Conservation (phyloP, 225 moss, liverwort and hornwort genomes). For the Ulota crispa region DNA sequence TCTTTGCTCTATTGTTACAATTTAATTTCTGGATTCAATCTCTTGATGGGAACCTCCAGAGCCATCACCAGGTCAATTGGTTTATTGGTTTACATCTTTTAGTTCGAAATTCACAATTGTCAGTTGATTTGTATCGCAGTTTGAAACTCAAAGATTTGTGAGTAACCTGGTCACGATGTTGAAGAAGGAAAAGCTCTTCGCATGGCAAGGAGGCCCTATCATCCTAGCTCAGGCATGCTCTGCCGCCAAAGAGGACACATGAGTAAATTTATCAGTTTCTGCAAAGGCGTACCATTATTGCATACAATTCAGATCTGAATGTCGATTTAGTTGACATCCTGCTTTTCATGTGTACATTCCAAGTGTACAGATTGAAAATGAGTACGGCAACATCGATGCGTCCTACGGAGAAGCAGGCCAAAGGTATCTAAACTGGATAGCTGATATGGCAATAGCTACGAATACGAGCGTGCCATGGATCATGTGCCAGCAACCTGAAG, state of each 20-base stretch:
- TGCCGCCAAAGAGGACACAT: neutral
- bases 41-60: neutral
- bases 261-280: neutral
- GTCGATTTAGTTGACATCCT: neutral
- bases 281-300: neutral
- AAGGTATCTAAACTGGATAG: conserved; percentile 69
- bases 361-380: conserved; percentile 75
- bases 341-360: neutral
- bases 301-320: neutral
- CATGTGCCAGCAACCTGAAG: conserved; percentile 88
- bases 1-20: neutral
- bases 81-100: neutral
- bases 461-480: conserved; percentile 84
- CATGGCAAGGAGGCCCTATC: conserved; percentile 88
- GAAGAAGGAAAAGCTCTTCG: conserved; percentile 68
- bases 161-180: conserved; percentile 54
- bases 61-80: neutral
- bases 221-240: conserved; percentile 73
- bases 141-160: conserved; percentile 73
- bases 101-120: neutral
- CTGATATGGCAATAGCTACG: conserved; percentile 57
- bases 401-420: conserved; percentile 59
- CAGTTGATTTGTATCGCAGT: conserved; percentile 34
- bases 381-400: conserved; percentile 78
- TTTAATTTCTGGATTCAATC: neutral